Percentiles rank a stretch among this genome's conserved stretches.
phyloP scores from a whole-genome alignment of 495 filamentous ascomycete genomes.

The Lasiosphaeria hispida region DNA sequence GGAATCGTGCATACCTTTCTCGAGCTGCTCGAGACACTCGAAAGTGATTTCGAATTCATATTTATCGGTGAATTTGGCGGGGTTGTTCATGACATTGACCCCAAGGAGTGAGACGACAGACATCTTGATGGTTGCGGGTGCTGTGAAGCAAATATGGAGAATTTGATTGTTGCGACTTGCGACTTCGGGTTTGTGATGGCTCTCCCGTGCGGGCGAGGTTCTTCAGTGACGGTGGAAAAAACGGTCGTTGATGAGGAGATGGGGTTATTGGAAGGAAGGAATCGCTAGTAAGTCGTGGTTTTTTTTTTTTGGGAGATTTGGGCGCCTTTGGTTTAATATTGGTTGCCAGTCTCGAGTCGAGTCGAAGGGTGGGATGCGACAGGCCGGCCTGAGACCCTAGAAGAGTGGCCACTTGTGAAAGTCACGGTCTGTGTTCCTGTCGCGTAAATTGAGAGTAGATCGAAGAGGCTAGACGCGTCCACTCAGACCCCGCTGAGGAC shows the following conservation, averaged over 20 bases:
- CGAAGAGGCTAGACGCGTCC: conserved; percentile 10
- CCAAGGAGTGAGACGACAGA: conserved; percentile 94
- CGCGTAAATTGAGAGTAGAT: conserved; percentile 27
- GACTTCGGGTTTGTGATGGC: neutral
- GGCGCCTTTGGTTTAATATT: conserved; percentile 16
- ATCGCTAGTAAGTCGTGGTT: conserved; percentile 14
- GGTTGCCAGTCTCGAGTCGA: neutral
- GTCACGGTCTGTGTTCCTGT: conserved; percentile 20
- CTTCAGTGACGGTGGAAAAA: neutral
- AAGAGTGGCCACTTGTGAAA: neutral
- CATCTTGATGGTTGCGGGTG: conserved; percentile 57
- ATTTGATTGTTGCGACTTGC: neutral
- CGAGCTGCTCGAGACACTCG: conserved; percentile 86
- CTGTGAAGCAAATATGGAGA: conserved; percentile 3
- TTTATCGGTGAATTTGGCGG: conserved; percentile 79
- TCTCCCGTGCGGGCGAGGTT: neutral
- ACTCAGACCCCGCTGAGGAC: neutral
- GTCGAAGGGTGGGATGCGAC: conserved; percentile 14
- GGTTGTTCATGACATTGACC: conserved; percentile 95
- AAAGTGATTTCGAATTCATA: conserved; percentile 99
- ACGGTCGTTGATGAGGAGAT: neutral
- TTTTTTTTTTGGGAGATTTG: conserved; percentile 19
- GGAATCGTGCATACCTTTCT: conserved; percentile 63
- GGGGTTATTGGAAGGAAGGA: conserved; percentile 1
- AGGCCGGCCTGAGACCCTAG: neutral